Base-by-base conservation (phyloP, 768 basidiomycete genomes). In the Hericium erinaceus region DNA sequence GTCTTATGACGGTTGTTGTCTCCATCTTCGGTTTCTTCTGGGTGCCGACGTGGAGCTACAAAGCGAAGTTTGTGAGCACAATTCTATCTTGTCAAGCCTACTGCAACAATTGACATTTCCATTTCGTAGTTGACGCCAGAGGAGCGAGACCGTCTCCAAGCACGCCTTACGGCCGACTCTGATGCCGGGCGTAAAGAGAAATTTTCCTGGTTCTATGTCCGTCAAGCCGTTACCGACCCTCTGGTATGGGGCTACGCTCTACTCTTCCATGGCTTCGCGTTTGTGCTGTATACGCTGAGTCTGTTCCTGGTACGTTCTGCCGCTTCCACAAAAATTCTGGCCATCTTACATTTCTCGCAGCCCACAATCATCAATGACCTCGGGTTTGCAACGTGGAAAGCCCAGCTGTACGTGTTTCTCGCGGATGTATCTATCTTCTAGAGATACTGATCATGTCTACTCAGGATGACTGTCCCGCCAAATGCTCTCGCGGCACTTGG, bases 221-320 rank as follows among this genome's bases (percentile, higher is more conserved):
- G 71, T 13, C 80, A 82, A 60, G 81, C 82, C 7, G 71, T 82
- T 59, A 74, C 69, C 49, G 81, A 86, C 60, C 82, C 78, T 57
- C 69, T 84, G 15, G 78, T 81, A 13, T 83, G 81, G 80, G 77
- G 71, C 4, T 85, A 85, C 64, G 80, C 80, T 0, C 63, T 82
- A 18, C 70, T 84, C 1, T 84, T 84, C 68, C 83, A 84, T 58
- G 82, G 80, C 1, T 82, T 79, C 62, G 77, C 83, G 2, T 83
- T 82, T 61, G 80, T 77, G 10, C 62, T 80, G 20, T 83, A 82
- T 64, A 80, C 81, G 15, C 64, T 82, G 60, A 81, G 79, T 66
- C 68, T 85, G 7, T 84, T 84, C 68, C 59, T 83, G 75, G 80
- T 79, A 63, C 37, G 72, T 61, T 48, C 44, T 16, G 18, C 33